Percentiles rank a stretch among this genome's conserved stretches.
Evolutionary conservation across 2,329 filamentous ascomycete genomes (phyloP).

Genomic region (Corniculantispora saksenae): DNA sequence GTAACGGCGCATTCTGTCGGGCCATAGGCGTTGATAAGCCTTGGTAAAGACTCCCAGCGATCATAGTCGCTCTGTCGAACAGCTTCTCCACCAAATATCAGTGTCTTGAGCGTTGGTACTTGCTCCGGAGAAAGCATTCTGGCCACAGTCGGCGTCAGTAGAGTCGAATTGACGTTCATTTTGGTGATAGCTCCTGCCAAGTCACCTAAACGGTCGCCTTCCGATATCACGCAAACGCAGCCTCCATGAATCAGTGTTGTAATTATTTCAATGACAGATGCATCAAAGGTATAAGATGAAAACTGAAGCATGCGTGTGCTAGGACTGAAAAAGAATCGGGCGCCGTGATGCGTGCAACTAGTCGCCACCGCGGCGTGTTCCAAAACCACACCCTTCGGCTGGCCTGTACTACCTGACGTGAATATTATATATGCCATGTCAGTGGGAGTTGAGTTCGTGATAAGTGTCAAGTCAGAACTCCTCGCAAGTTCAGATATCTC

Average conservation of each 20-base stretch:
- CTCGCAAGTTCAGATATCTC: not conserved
- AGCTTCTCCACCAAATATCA: not conserved
- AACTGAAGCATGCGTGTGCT: slow-evolving; percentile 21
- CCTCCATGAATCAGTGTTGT: slow-evolving; percentile 21
- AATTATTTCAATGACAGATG: slow-evolving; percentile 27
- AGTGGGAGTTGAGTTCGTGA: not conserved
- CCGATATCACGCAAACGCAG: slow-evolving; percentile 13
- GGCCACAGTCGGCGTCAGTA: not conserved
- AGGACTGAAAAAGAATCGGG: slow-evolving; percentile 21
- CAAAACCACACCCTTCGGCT: slow-evolving; percentile 27
- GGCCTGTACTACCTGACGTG: slow-evolving; percentile 3
- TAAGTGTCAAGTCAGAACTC: not conserved
- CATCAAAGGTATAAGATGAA: not conserved
- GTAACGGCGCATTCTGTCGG: not conserved
- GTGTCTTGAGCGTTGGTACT: not conserved
- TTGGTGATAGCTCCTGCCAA: not conserved
- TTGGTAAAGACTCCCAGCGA: not conserved
- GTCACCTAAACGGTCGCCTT: not conserved
- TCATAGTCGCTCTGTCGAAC: not conserved
- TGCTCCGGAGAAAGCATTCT: not conserved
- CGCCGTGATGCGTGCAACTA: slow-evolving; percentile 21
- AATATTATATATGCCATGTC: slow-evolving; percentile 25
- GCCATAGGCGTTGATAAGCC: not conserved
- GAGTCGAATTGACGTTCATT: not conserved
- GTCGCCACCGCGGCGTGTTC: slow-evolving; percentile 22